Evolutionary conservation across 768 basidiomycete genomes (phyloP).

Genomic region (Boletus reticuloceps): DNA sequence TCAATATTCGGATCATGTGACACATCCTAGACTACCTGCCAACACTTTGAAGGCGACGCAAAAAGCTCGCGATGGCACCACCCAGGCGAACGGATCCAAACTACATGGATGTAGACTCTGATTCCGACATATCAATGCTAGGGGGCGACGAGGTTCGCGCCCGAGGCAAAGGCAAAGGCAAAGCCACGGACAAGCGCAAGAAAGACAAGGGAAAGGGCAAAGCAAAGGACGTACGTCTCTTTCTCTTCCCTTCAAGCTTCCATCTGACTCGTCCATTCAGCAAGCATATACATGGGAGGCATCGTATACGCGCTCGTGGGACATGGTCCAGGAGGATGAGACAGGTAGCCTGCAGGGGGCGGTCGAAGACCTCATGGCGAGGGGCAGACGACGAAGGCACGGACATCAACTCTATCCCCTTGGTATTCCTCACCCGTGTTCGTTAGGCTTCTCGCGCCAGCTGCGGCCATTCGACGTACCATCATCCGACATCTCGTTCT

Average conservation of each 20-base stretch:
- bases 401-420: slow-evolving; percentile 15
- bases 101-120: slow-evolving; percentile 61
- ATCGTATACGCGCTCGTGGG: slow-evolving; percentile 92
- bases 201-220: slow-evolving; percentile 49
- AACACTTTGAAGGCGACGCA: background rate
- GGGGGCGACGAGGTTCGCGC: slow-evolving; percentile 47
- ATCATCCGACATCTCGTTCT: slow-evolving; percentile 96
- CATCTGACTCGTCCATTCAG: slow-evolving; percentile 33
- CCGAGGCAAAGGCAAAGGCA: slow-evolving; percentile 58
- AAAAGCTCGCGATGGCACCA: slow-evolving; percentile 22
- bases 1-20: too few species aligned
- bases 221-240: slow-evolving; percentile 30
- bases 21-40: too few species aligned
- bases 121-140: slow-evolving; percentile 67
- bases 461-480: slow-evolving; percentile 84
- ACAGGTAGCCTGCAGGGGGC: slow-evolving; percentile 86
- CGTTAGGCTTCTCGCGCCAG: slow-evolving; percentile 73
- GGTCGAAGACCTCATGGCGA: slow-evolving; percentile 85
- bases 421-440: slow-evolving; percentile 3
- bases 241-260: background rate
- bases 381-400: slow-evolving; percentile 80
- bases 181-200: slow-evolving; percentile 49
- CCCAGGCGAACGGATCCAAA: slow-evolving; percentile 26
- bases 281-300: slow-evolving; percentile 96
- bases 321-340: slow-evolving; percentile 95